Conservation (phyloP, 768 basidiomycete species). For the Tephrocybe rancida region DNA sequence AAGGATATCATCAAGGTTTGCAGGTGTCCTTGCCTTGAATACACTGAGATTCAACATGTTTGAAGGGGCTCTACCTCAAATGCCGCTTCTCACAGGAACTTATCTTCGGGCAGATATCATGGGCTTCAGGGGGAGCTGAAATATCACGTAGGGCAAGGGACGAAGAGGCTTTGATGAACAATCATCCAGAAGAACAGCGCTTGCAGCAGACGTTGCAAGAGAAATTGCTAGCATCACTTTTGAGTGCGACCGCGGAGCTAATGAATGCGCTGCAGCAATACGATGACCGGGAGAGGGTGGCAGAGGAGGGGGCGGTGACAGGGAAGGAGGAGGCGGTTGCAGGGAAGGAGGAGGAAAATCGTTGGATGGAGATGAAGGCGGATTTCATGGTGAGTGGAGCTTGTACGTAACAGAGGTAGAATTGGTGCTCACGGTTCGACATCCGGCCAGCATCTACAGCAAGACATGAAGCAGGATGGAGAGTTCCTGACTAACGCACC, state of each 20-base stretch:
- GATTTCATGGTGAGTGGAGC: constrained; percentile 58
- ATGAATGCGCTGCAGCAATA: constrained; percentile 70
- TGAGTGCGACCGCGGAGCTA: constrained; percentile 75
- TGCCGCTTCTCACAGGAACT: constrained; percentile 84
- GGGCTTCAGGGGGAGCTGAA: constrained; percentile 85
- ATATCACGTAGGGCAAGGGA: constrained; percentile 52
- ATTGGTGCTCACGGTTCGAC: constrained; percentile 3
- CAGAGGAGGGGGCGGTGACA: too few relatives aligned
- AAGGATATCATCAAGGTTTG: constrained; percentile 65
- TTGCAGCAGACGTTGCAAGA: constrained; percentile 69
- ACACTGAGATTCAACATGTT: neutral
- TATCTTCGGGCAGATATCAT: constrained; percentile 84
- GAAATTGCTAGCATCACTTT: constrained; percentile 68
- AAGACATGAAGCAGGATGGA: constrained; percentile 39
- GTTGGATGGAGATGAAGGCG: constrained; percentile 69
- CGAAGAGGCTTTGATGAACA: constrained; percentile 16
- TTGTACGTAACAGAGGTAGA: neutral
- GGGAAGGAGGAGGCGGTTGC: constrained; percentile 72
- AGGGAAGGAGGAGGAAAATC: too few relatives aligned
- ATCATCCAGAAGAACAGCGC: constrained; percentile 31
- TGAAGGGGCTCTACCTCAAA: constrained; percentile 80
- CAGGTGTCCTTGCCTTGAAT: neutral
- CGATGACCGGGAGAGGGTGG: constrained; percentile 76
- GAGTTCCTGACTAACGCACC: constrained; percentile 32
- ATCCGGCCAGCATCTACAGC: constrained; percentile 32